Percentiles rank a stretch among this genome's conserved stretches.
These are phyloP conservation scores for Penicillium coffeae DNA, from an alignment of 495 filamentous ascomycete species.

Conservation along the genomic window DNA sequence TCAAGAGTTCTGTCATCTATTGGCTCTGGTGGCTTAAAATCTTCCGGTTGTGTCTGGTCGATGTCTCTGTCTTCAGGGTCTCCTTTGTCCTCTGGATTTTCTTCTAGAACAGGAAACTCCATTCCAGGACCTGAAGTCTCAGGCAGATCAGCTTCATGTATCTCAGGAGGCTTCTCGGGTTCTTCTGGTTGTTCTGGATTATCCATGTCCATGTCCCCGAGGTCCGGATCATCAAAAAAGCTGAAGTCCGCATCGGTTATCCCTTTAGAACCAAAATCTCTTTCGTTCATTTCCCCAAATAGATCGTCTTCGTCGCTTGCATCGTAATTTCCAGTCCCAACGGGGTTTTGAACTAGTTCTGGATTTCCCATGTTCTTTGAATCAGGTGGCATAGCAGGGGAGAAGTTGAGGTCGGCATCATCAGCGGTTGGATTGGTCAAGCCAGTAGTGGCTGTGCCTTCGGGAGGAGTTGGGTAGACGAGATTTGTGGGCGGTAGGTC, in stretches of 20 bases:
- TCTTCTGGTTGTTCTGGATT: constrained; percentile 10
- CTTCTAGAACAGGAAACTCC: neutral
- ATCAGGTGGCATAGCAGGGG: constrained; percentile 12
- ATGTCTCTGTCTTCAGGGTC: neutral
- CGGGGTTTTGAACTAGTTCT: constrained; percentile 22
- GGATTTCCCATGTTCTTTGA: constrained; percentile 18
- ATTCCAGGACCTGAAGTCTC: neutral
- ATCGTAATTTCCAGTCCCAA: constrained; percentile 45
- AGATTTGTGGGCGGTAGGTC: constrained; percentile 53
- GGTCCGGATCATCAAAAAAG: constrained; percentile 72
- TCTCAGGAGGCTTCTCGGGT: constrained; percentile 7
- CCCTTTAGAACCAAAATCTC: constrained; percentile 76
- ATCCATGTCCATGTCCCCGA: constrained; percentile 29
- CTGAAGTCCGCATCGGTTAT: constrained; percentile 87
- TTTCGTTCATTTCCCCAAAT: constrained; percentile 66
- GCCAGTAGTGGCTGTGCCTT: constrained; percentile 53
- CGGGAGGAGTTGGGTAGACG: constrained; percentile 87
- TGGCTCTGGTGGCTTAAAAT: neutral
- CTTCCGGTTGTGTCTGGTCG: neutral
- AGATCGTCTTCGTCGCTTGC: constrained; percentile 57
- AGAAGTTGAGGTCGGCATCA: constrained; percentile 19
- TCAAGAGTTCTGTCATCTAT: constrained; percentile 5
- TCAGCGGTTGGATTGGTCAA: constrained; percentile 26
- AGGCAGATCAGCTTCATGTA: constrained; percentile 7
- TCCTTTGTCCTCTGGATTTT: neutral